Evolutionary conservation across 352 stramenopile species (phyloP).

Genomic region (Thalassiosira mediterranea): DNA sequence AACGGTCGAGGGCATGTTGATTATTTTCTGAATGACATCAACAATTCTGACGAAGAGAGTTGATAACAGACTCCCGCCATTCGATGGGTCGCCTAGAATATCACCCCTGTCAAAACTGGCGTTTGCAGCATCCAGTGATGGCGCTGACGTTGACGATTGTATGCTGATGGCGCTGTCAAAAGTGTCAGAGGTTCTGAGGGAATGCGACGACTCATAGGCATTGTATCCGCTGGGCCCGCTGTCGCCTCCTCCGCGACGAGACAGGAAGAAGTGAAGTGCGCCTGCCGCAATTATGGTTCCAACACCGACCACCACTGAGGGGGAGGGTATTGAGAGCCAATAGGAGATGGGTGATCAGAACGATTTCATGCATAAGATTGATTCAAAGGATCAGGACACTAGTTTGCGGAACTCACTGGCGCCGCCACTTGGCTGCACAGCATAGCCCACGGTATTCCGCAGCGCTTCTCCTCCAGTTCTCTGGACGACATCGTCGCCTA

Average conservation of each 20-base stretch:
- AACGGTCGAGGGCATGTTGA: no score
- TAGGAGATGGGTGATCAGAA: no score
- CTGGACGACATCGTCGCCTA: conserved; percentile 83
- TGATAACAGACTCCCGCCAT: no score
- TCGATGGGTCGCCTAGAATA: no score
- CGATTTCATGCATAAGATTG: no score
- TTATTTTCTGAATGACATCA: no score
- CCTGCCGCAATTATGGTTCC: conserved; percentile 39
- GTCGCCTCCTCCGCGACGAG: conserved; percentile 5
- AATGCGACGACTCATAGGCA: no score
- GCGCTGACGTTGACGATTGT: conserved; percentile 1
- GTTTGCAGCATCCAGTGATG: conserved; percentile 5
- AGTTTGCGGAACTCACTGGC: no score
- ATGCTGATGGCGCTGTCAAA: neutral
- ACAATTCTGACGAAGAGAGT: no score
- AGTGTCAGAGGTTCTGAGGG: conserved; percentile 3
- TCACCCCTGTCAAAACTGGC: no score
- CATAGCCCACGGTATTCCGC: conserved; percentile 82
- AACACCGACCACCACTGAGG: conserved; percentile 30
- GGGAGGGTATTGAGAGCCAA: no score
- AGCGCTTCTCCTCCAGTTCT: conserved; percentile 79
- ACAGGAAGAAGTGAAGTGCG: conserved; percentile 49
- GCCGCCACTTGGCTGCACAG: conserved; percentile 63
- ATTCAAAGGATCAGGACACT: no score
- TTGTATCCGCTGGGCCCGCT: neutral